Evolutionary conservation across 2,329 filamentous ascomycete species (phyloP).

Genomic region (Pleochaeta shiraiana): DNA sequence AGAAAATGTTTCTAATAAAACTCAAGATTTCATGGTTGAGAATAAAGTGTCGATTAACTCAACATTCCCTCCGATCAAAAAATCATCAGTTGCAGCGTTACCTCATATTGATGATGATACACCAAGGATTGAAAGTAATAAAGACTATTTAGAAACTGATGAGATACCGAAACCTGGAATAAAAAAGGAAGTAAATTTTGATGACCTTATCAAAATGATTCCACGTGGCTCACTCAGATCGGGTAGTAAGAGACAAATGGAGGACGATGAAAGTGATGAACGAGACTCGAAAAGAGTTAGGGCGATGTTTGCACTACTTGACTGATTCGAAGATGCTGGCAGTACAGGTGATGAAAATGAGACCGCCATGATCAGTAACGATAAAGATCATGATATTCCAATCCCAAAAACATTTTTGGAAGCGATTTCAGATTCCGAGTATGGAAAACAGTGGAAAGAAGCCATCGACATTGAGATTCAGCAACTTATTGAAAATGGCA

Average conservation of each 20-base stretch:
- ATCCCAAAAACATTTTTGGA: background rate
- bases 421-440: background rate
- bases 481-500: slow-evolving; percentile 1
- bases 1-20: background rate
- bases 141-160: background rate
- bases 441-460: background rate
- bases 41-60: background rate
- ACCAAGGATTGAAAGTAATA: background rate
- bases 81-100: background rate
- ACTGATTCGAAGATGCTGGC: background rate
- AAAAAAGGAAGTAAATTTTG: background rate
- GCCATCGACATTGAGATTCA: background rate
- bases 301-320: background rate
- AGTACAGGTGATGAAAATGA: background rate
- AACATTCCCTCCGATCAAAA: background rate
- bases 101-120: background rate
- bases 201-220: background rate
- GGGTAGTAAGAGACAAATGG: background rate
- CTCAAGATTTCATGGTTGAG: background rate
- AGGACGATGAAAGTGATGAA: background rate
- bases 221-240: background rate
- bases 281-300: background rate
- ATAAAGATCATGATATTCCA: background rate
- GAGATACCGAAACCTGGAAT: background rate
- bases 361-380: background rate